Conservation (phyloP, 2,329 filamentous ascomycete genomes). For the Fusarium sp. region DNA sequence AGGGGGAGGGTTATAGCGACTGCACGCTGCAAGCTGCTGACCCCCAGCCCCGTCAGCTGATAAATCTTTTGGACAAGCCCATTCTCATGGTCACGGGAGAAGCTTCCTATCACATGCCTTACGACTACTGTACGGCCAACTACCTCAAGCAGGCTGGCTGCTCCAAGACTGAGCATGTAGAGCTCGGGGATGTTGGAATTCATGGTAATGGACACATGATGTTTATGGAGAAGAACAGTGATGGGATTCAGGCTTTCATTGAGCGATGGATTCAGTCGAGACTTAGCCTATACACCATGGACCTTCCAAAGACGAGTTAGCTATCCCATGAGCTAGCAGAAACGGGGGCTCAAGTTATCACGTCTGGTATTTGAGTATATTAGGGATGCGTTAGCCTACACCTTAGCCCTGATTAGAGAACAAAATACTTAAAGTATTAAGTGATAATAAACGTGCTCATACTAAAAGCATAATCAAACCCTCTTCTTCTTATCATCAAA, state of each 20-base stretch:
- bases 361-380: neutral
- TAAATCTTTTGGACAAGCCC: conserved; percentile 49
- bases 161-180: conserved; percentile 31
- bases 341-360: neutral
- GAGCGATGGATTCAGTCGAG: conserved; percentile 27
- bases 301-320: neutral
- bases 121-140: conserved; percentile 37
- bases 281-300: neutral
- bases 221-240: conserved; percentile 43
- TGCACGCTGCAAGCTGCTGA: conserved; percentile 32
- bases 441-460: neutral
- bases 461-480: neutral
- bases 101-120: conserved; percentile 34
- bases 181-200: conserved; percentile 33
- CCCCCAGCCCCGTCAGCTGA: conserved; percentile 38
- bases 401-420: neutral
- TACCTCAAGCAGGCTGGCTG: conserved; percentile 40
- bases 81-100: conserved; percentile 38
- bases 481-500: neutral
- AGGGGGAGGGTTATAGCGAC: conserved; percentile 13
- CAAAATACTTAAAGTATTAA: neutral
- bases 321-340: neutral
- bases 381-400: neutral
- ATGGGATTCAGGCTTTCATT: conserved; percentile 27
- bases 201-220: conserved; percentile 42